phyloP scores from a whole-genome alignment of 75 land plant genomes.

The Gnetum montanum region DNA sequence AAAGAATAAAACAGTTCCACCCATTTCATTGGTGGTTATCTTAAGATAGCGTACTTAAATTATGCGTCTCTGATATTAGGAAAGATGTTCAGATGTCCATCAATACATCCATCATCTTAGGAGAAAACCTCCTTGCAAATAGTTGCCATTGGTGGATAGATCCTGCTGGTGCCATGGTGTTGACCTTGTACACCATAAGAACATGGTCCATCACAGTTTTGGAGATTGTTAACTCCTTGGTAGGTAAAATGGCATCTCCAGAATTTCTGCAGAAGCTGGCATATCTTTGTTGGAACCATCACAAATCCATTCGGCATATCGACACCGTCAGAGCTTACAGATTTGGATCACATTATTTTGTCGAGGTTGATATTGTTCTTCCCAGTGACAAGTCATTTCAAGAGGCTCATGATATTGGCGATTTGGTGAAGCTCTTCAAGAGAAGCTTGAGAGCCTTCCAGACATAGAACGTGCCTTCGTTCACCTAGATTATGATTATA shows the following conservation, averaged over 20 bases:
- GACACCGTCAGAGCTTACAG: conserved; percentile 97
- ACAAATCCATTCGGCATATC: conserved; percentile 71
- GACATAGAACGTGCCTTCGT: conserved; percentile 95
- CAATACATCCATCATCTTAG: too few relatives aligned
- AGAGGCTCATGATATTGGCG: conserved; percentile 83
- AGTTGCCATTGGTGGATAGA: conserved; percentile 25
- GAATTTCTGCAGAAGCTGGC: conserved; percentile 80
- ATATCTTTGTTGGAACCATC: conserved; percentile 92
- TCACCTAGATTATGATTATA: conserved; percentile 81
- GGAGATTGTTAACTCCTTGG: conserved; percentile 74
- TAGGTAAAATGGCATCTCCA: conserved; percentile 81
- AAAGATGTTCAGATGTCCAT: too few relatives aligned
- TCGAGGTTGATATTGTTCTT: conserved; percentile 92
- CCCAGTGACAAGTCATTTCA: conserved; percentile 65
- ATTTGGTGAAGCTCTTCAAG: conserved; percentile 80
- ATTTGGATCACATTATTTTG: conserved; percentile 89
- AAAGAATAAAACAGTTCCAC: too few relatives aligned
- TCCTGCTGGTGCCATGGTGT: conserved; percentile 35
- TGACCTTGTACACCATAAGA: conserved; percentile 75
- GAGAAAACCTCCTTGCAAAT: conserved; percentile 21
- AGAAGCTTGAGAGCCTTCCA: conserved; percentile 73
- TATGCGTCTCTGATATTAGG: too few relatives aligned
- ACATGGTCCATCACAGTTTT: conserved; percentile 84
- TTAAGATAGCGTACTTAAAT: too few relatives aligned
- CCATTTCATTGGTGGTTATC: too few relatives aligned